Evolutionary conservation across 306 rosid species (phyloP).

Genomic region (Glycine latifolia): DNA sequence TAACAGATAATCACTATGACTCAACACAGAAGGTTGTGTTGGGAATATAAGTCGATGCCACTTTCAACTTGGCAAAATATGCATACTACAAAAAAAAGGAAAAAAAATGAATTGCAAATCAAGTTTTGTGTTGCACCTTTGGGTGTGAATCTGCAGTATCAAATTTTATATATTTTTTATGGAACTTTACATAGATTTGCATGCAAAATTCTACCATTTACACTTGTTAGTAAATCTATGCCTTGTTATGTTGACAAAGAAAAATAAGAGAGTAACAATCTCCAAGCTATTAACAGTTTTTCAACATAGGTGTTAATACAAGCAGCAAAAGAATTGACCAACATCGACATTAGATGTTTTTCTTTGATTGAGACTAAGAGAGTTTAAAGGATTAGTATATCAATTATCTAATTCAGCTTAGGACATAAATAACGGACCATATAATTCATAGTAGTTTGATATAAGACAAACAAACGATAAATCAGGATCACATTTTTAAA

Average conservation of each 20-base stretch:
- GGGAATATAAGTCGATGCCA: not conserved
- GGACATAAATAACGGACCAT: not conserved
- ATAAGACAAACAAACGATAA: conserved; percentile 19
- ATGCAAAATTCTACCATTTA: not conserved
- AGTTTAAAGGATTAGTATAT: not conserved
- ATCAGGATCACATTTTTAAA: not conserved
- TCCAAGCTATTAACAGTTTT: conserved; percentile 62
- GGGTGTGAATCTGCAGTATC: not conserved
- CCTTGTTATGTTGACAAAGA: not conserved
- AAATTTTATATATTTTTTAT: not conserved
- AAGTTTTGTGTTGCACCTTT: not conserved
- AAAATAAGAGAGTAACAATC: conserved; percentile 57
- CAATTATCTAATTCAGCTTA: conserved; percentile 20
- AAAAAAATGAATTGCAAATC: not conserved
- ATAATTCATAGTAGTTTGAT: not conserved
- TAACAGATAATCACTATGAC: too few relatives aligned
- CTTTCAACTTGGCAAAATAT: not conserved
- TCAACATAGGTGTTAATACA: conserved; percentile 5
- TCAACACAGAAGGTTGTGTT: too few relatives aligned
- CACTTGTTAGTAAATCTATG: not conserved
- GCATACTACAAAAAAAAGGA: not conserved
- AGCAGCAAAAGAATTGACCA: not conserved
- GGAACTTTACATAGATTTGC: not conserved
- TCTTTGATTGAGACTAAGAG: not conserved
- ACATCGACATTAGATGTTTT: not conserved